Conservation (phyloP, 495 filamentous ascomycete species). For the Sabuloglossum arenarium region DNA sequence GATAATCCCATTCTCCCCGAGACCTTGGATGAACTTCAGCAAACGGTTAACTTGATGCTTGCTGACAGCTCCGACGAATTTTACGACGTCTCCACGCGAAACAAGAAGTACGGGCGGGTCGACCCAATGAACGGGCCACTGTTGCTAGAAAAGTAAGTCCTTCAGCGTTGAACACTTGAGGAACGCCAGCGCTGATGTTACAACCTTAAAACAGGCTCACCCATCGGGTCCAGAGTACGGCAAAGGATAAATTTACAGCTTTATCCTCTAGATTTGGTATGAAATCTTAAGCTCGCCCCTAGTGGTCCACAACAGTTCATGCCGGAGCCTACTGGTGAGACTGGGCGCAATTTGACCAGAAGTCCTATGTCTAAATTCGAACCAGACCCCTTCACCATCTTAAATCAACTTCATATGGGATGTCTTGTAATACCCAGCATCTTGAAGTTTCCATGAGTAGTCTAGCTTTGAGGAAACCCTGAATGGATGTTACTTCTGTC, state of each 20-base stretch:
- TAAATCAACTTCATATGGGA: not conserved
- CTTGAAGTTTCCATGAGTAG: not conserved
- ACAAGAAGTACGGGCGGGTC: conserved; percentile 87
- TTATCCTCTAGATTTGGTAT: conserved; percentile 7
- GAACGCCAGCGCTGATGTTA: not conserved
- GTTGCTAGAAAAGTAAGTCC: conserved; percentile 64
- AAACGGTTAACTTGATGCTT: conserved; percentile 74
- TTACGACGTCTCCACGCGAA: conserved; percentile 67
- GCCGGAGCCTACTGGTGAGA: not conserved
- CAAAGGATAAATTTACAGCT: conserved; percentile 4
- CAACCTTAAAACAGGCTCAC: conserved; percentile 3
- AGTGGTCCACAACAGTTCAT: not conserved
- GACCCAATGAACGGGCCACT: conserved; percentile 69
- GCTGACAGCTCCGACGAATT: conserved; percentile 83
- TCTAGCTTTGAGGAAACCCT: not conserved
- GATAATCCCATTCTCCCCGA: conserved; percentile 60
- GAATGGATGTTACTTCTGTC: not conserved
- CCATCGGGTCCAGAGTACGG: not conserved
- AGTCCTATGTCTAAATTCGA: not conserved
- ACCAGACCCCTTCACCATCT: not conserved
- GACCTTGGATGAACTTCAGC: conserved; percentile 78
- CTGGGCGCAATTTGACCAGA: not conserved
- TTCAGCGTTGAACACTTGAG: not conserved
- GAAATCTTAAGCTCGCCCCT: not conserved
- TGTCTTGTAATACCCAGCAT: not conserved